Conservation (phyloP, 1,284 basidiomycete species). For the Pseudozyma hubeiensis region DNA sequence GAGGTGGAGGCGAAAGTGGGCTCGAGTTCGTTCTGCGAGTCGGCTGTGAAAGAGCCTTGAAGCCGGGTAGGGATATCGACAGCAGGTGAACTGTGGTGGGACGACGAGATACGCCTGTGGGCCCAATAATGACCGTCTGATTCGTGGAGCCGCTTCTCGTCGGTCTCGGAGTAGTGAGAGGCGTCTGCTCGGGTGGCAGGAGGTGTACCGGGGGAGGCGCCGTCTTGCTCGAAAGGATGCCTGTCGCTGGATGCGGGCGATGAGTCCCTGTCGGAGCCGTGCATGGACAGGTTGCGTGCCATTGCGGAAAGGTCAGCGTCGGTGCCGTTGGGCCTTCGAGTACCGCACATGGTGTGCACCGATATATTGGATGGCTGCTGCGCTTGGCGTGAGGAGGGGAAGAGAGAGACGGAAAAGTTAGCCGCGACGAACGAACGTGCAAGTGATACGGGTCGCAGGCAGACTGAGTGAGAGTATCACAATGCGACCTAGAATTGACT, state of each 20-base stretch:
- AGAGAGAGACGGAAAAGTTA: neutral
- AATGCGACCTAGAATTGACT: neutral
- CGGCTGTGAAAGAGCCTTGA: conserved; percentile 38
- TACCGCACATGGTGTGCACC: conserved; percentile 35
- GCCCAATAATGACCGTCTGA: conserved; percentile 54
- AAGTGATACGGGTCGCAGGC: neutral
- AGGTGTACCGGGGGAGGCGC: conserved; percentile 32
- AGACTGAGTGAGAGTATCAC: neutral
- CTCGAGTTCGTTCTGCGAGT: conserved; percentile 42
- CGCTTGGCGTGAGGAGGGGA: neutral
- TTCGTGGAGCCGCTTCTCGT: conserved; percentile 60
- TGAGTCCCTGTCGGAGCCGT: conserved; percentile 33
- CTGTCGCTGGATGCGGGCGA: conserved; percentile 45
- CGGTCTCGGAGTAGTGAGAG: conserved; percentile 55
- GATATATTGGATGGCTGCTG: neutral
- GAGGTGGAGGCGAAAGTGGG: conserved; percentile 40
- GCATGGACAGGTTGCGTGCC: conserved; percentile 24
- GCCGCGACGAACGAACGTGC: conserved; percentile 1
- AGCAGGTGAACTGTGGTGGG: conserved; percentile 28
- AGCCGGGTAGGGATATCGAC: conserved; percentile 38
- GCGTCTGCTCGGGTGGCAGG: conserved; percentile 44
- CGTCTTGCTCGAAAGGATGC: conserved; percentile 32
- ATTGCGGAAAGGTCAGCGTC: conserved; percentile 32
- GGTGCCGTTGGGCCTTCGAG: conserved; percentile 26
- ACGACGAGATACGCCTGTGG: conserved; percentile 47